Conservation (phyloP, 78 protist genomes). For the Bigelowiella natans region DNA sequence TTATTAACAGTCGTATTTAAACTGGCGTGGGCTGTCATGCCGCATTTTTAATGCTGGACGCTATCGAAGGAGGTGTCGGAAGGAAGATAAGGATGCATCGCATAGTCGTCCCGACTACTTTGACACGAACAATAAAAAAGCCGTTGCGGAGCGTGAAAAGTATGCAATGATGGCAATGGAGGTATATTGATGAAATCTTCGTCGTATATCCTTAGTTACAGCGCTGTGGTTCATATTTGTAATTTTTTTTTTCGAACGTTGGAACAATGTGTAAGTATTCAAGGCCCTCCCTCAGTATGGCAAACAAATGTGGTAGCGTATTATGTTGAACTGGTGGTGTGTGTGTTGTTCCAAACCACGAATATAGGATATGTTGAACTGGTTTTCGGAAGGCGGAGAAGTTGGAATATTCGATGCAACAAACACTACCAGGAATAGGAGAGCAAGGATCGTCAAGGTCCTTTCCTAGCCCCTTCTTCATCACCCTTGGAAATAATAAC, state of each 20-base stretch:
- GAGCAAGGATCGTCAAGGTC: not conserved
- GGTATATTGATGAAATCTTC: not conserved
- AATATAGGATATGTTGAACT: not conserved
- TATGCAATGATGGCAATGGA: not conserved
- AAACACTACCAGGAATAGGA: not conserved
- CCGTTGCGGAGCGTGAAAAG: not conserved
- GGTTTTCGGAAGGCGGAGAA: not conserved
- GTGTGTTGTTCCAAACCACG: no score
- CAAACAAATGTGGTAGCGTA: no score
- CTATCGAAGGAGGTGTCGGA: not conserved
- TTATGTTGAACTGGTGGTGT: no score
- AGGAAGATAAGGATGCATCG: not conserved
- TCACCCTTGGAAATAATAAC: no score
- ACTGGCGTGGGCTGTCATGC: not conserved
- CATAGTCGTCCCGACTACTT: not conserved
- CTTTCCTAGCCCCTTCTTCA: no score
- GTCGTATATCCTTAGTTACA: no score
- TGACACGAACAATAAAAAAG: not conserved
- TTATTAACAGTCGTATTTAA: not conserved
- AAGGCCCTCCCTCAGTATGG: no score
- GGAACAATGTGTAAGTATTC: no score
- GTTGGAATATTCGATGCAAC: not conserved
- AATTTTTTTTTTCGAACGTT: no score
- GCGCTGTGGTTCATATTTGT: no score
- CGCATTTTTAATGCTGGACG: not conserved